These are phyloP conservation scores for Arctostaphylos glauca DNA, from an alignment of 148 eudicot genomes.

Conservation along the genomic window DNA sequence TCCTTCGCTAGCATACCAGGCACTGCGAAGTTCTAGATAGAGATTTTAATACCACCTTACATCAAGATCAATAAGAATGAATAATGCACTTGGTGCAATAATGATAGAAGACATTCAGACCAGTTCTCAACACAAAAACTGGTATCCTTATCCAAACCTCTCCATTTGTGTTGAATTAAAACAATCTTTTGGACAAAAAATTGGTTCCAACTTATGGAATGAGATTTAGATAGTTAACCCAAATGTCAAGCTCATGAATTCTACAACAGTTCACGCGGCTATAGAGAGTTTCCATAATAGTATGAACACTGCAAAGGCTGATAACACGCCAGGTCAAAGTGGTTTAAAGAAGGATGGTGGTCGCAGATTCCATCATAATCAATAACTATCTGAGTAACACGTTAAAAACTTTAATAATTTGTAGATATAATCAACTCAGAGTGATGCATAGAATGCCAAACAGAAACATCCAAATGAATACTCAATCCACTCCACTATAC, in stretches of 20 bases:
- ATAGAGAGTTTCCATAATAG: neutral
- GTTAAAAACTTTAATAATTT: neutral
- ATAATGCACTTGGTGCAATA: constrained; percentile 1
- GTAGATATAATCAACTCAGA: neutral
- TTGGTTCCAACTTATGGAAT: neutral
- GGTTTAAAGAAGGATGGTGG: neutral
- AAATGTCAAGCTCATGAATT: neutral
- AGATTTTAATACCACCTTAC: constrained; percentile 4
- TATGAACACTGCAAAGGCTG: neutral
- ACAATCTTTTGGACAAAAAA: too few relatives aligned
- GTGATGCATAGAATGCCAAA: neutral
- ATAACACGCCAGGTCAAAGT: neutral
- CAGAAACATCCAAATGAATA: neutral
- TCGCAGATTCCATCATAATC: neutral
- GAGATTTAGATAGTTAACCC: neutral
- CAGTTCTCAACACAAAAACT: neutral
- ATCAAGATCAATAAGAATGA: neutral
- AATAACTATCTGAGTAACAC: neutral
- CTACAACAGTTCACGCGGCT: neutral
- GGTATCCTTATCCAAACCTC: neutral
- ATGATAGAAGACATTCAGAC: neutral
- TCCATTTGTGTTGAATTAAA: neutral
- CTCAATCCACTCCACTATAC: neutral
- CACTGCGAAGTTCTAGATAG: constrained; percentile 13
- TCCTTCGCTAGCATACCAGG: constrained; percentile 7